Evolutionary conservation across 371 early-diverging fungal genomes (phyloP).

Genomic region (Mortierella sp.): DNA sequence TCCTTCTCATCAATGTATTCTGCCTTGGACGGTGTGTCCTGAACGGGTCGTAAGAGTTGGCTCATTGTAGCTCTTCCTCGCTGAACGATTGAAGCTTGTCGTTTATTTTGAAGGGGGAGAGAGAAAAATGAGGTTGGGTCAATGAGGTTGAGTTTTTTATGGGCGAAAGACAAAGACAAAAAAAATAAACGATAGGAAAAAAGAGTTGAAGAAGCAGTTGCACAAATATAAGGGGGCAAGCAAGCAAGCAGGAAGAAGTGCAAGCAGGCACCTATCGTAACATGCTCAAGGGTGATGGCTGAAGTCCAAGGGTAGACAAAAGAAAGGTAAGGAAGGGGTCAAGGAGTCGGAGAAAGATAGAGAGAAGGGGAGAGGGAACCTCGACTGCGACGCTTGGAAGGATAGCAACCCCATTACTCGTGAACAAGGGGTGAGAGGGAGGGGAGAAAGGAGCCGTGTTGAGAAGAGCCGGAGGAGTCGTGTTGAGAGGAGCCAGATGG

Average conservation of each 20-base stretch:
- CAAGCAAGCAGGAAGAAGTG: background rate
- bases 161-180: background rate
- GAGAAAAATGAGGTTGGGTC: background rate
- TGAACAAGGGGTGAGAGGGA: background rate
- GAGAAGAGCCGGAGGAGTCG: background rate
- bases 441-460: background rate
- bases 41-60: background rate
- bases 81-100: background rate
- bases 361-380: background rate
- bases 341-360: background rate
- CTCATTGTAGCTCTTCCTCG: background rate
- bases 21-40: background rate
- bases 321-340: background rate
- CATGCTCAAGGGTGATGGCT: background rate
- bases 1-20: background rate
- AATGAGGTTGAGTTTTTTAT: background rate
- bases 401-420: background rate
- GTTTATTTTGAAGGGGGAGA: background rate
- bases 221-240: background rate
- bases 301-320: background rate
- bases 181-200: too few species aligned
- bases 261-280: conserved; percentile 2
- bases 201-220: background rate
- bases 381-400: background rate
- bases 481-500: too few species aligned